Evolutionary conservation across 768 basidiomycete species (phyloP), one percentile per base, ranked within the genome.

Genomic region (Serpula lacrymans): DNA sequence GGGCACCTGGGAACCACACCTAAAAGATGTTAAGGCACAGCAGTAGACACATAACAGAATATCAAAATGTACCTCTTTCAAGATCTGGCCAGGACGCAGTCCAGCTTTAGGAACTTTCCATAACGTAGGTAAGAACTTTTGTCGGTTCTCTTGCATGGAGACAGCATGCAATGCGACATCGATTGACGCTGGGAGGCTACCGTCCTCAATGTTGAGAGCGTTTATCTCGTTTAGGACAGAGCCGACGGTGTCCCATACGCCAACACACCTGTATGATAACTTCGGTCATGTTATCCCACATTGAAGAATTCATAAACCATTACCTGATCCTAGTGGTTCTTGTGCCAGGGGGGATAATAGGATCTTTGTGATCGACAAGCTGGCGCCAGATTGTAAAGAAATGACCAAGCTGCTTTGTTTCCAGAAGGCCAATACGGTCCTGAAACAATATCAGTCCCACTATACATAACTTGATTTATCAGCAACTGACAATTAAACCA

Each of bases 1-100:
- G 59, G 5, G 31, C 47, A 1, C 59, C 60, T 0, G 55, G 39
- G 27, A 62, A 59, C 55, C 57, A 62, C 1, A 46, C 41, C 50
- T 60, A 45, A 5, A 38, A 17, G 1, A 42, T 6, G 10, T 17
- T 47, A 17, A 41, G 32, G 32, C 36, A 13, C 24, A 11, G 26
- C 17, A 18, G 8, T 6, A n/a, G 11, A 16, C 23, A 17, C 11
- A 14, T 34, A 13, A 10, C 18, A n/a, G 11, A 14, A 21, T 28
- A 20, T 8, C n/a, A n/a, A n/a, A 21, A 11, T 34, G 7, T 33
- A 44, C 54, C 29, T 55, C 47, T 29, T 45, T 35, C 4, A 55
- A 40, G 12, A 38, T 22, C 18, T 48, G 49, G 21, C 47, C 42
- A 14, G 24, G 6, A 11, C 10, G 31, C 9, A 38, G 18, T 17